Evolutionary conservation across 306 rosid genomes (phyloP), one percentile per base, ranked within the genome.

Genomic region (Rosa chinensis): DNA sequence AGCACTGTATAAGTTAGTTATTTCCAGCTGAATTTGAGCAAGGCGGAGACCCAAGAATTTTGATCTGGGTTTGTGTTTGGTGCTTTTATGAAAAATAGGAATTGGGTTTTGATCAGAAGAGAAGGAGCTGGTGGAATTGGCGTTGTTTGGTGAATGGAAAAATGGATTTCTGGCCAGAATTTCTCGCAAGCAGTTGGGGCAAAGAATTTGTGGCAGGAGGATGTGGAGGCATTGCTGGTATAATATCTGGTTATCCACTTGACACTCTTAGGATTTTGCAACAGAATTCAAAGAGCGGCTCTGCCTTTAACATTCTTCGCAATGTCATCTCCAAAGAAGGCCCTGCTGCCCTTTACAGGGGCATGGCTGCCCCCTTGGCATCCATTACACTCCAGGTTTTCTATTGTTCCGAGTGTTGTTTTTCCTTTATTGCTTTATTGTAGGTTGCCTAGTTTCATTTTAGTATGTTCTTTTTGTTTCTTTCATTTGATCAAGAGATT

Each of bases 151-250:
- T 75, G 79, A 45, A 47, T 71, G 77, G 71, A 71, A 63, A 43
- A 77, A 77, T 89, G 97, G 97, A 91, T 87, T 91, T 91, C 70
- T 91, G 89, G 98, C 95, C 90, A 75, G 93, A 88, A 42, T 90
- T 90, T 86, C 87, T 92, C 55, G 99, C 97, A 45, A 85, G 48
- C 75, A 89, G 86, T 82, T 90, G 95, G 87, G 97, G 97, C 0
- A 91, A 74, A 84, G 99, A 94, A 50, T 94, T 94, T 86, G 94
- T 94, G 23, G 99, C 97, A 0, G 97, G 97, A 21, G 98, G 99
- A 0, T 82, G 86, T 75, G 97, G 99, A 59, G 99, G 99, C 62
- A 78, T 86, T 53, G 99, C 99, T 39, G 98, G 98, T 59, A 48
- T 95, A 6, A 13, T 95, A 50, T 88, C 96, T 8, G 98, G 99